Evolutionary conservation across 768 basidiomycete species (phyloP).

Genomic region (Pulveroboletus sp.): DNA sequence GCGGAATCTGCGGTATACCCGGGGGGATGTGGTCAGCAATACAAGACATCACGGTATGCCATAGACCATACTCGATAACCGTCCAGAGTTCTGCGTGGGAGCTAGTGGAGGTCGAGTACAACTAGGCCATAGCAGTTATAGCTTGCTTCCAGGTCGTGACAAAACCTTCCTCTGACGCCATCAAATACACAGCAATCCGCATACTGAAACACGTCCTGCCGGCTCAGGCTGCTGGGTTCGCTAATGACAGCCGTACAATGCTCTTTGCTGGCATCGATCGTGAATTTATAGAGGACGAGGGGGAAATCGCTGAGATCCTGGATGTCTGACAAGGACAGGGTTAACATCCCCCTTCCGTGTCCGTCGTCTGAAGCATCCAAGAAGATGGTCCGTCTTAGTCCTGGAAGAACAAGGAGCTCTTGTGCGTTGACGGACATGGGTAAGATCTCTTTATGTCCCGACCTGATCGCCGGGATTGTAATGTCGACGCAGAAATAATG

Average conservation of each 20-base stretch:
- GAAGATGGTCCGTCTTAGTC: neutral
- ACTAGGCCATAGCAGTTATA: conserved; percentile 4
- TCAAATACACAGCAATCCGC: conserved; percentile 9
- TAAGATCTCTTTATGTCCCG: conserved; percentile 1
- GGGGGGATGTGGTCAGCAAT: neutral
- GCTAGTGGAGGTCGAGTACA: conserved; percentile 15
- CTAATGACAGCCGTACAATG: conserved; percentile 9
- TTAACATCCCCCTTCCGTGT: conserved; percentile 14
- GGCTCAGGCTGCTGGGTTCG: conserved; percentile 7
- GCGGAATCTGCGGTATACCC: neutral
- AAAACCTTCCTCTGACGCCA: conserved; percentile 18
- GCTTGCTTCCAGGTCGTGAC: neutral
- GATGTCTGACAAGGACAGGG: neutral
- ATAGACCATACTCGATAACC: neutral
- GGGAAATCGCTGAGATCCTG: neutral
- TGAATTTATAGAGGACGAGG: conserved; percentile 14
- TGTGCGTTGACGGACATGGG: conserved; percentile 10
- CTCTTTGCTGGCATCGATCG: conserved; percentile 18
- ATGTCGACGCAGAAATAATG: conserved; percentile 15
- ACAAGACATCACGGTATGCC: neutral
- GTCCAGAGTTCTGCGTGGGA: neutral
- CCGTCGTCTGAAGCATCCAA: conserved; percentile 12
- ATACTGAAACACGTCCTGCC: conserved; percentile 6
- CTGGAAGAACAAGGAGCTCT: conserved; percentile 18
- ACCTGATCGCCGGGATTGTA: conserved; percentile 4